Base-by-base conservation (phyloP, 495 filamentous ascomycete genomes). In the Parachaetomium inaequale region DNA sequence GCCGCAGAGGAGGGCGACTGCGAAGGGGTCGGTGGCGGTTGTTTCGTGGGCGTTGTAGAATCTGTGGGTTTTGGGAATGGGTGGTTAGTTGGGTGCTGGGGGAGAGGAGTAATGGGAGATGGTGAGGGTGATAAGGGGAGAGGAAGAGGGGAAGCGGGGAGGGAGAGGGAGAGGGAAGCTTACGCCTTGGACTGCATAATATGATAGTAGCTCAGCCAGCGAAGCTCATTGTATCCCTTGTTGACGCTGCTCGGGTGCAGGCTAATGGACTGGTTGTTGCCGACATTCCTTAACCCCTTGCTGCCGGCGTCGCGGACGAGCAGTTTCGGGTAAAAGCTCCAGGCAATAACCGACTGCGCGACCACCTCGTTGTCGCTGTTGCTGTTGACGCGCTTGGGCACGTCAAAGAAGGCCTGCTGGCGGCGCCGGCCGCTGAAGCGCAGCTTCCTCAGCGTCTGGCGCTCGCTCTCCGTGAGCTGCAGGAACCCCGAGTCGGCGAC, bases 261-360 rank as follows among this genome's bases (percentile, higher is more conserved):
- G 55, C 83, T 88, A 59, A 97, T 91, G 45, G 81, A 80, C 69
- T 97, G 93, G 74, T 93, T 96, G 72, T 96, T 97, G 23, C 88
- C 82, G 25, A 96, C 83, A 61, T 96, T 97, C 46, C 91, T 85
- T 83, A 93, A 91, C 19, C 91, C 91, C 74, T 92, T 95, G 40
- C 90, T 91, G 25, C 73, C 73, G 0, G 69, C 63, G 47, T 98
- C 92, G 55, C 87, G 86, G 10, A 86, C 83, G 10, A 97, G 78
- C 2, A 98, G 84, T 67, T 96, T 97, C 3, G 94, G 94, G 67
- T 98, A 96, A 78, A 98, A 96, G 53, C 89, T 90, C 83, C 88
- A 93, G 0, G 92, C 89, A 56, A 96, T 87, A 38, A 95, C 89
- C 0, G 91, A 88, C 64, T 85, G 85, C 14, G 89, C 75, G 25